A percentile compares a stretch with the other conserved stretches of the same genome.
phyloP scores from a whole-genome alignment of 371 early-diverging fungal species.

The Apophysomyces variabilis region DNA sequence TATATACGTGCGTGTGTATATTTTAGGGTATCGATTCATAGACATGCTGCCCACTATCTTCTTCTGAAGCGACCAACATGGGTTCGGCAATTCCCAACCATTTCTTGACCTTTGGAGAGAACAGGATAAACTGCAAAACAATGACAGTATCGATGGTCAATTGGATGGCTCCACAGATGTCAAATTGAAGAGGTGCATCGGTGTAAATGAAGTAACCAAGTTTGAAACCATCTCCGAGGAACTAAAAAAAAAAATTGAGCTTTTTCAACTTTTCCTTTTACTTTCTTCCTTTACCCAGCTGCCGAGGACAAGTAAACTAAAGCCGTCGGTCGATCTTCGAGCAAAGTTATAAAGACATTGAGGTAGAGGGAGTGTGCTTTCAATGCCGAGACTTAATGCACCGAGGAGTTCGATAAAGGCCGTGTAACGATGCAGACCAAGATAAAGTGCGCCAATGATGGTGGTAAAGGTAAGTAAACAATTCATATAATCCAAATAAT shows the following conservation, averaged over 20 bases:
- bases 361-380: constrained; percentile 66
- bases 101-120: constrained; percentile 34
- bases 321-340: constrained; percentile 58
- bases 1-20: not conserved
- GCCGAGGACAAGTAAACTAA: constrained; percentile 46
- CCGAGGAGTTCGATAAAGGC: constrained; percentile 46
- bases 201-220: constrained; percentile 63
- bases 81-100: constrained; percentile 10
- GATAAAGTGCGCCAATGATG: constrained; percentile 33
- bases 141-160: constrained; percentile 62
- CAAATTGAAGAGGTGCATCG: constrained; percentile 64
- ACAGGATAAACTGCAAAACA: constrained; percentile 57
- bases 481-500: constrained; percentile 51
- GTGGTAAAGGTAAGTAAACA: constrained; percentile 48
- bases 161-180: constrained; percentile 66
- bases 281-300: constrained; percentile 38
- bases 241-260: too few relatives aligned
- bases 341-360: constrained; percentile 61
- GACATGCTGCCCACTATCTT: not conserved
- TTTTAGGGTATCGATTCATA: constrained; percentile 4
- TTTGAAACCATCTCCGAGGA: constrained; percentile 70
- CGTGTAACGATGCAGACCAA: constrained; percentile 30
- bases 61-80: not conserved
- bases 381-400: constrained; percentile 55
- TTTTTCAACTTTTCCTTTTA: constrained; percentile 24